A percentile compares a stretch with the other conserved stretches of the same genome.
These are phyloP conservation scores for Candida sojae DNA, from an alignment of 1,139 yeast species.

Conservation along the genomic window DNA sequence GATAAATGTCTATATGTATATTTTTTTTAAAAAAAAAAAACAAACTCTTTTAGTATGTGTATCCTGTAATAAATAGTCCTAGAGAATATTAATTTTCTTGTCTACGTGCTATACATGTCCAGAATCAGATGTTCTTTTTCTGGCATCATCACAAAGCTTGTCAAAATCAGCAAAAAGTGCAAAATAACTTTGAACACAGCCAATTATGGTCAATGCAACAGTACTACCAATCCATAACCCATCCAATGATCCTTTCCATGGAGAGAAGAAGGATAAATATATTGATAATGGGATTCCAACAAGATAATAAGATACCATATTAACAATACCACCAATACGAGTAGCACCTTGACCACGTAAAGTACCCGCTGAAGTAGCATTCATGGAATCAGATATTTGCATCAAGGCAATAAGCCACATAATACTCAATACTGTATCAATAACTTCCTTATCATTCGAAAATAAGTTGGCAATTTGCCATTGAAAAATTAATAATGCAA, in stretches of 20 bases:
- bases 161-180: slow-evolving; percentile 43
- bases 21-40: too few species aligned
- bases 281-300: slow-evolving; percentile 55
- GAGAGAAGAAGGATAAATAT: slow-evolving; percentile 49
- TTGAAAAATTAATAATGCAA: slow-evolving; percentile 40
- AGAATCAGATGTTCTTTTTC: slow-evolving; percentile 31
- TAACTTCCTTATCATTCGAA: slow-evolving; percentile 45
- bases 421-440: slow-evolving; percentile 37
- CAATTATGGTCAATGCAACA: slow-evolving; percentile 53
- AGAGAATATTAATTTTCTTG: neutral
- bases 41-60: neutral
- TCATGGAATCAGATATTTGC: slow-evolving; percentile 59
- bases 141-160: slow-evolving; percentile 42
- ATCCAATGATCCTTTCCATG: slow-evolving; percentile 42
- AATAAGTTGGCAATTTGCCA: slow-evolving; percentile 37
- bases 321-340: slow-evolving; percentile 58
- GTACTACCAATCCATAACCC: slow-evolving; percentile 61
- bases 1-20: neutral
- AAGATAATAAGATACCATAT: slow-evolving; percentile 52
- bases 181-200: slow-evolving; percentile 50
- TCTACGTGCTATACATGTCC: slow-evolving; percentile 7
- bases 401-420: slow-evolving; percentile 57
- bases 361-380: slow-evolving; percentile 62
- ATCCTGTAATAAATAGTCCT: neutral
- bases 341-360: slow-evolving; percentile 63